A percentile compares a stretch with the other conserved stretches of the same genome.
These are phyloP conservation scores for Suhomyces panamericanus DNA, from an alignment of 1,139 yeast genomes.

Conservation along the genomic window DNA sequence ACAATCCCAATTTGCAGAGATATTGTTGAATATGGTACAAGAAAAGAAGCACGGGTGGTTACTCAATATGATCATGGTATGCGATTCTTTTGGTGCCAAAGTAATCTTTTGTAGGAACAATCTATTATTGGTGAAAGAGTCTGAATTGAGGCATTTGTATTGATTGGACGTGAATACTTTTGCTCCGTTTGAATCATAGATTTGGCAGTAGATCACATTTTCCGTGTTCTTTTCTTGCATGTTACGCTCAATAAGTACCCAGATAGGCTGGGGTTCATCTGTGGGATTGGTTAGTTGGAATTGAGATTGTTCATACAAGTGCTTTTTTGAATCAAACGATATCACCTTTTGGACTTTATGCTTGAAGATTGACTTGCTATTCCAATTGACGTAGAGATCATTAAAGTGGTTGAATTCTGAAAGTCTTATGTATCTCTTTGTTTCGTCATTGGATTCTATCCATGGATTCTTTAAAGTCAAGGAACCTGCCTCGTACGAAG, in stretches of 20 bases:
- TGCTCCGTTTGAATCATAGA: conserved; percentile 38
- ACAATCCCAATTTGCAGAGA: conserved; percentile 22
- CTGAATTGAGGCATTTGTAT: conserved; percentile 24
- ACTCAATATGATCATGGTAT: conserved; percentile 29
- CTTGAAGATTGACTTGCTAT: conserved; percentile 38
- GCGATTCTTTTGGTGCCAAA: conserved; percentile 27
- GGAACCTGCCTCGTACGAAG: conserved; percentile 18
- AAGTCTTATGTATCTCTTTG: conserved; percentile 20
- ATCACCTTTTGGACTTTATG: conserved; percentile 34
- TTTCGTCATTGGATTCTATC: conserved; percentile 21
- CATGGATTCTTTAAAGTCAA: conserved; percentile 57
- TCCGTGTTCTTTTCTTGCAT: conserved; percentile 19
- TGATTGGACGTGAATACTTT: conserved; percentile 31
- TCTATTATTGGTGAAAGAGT: conserved; percentile 31
- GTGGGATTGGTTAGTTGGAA: conserved; percentile 42
- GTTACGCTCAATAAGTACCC: conserved; percentile 53
- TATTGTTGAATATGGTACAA: conserved; percentile 36
- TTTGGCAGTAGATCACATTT: conserved; percentile 28
- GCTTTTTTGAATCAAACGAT: conserved; percentile 23
- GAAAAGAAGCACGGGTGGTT: conserved; percentile 34
- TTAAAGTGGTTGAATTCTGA: conserved; percentile 50
- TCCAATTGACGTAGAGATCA: conserved; percentile 70
- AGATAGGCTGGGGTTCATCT: conserved; percentile 32
- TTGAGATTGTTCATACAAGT: conserved; percentile 48
- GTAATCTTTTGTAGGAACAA: conserved; percentile 25